Base-by-base conservation (phyloP, 1,284 basidiomycete genomes). In the Pseudozyma pruni region DNA sequence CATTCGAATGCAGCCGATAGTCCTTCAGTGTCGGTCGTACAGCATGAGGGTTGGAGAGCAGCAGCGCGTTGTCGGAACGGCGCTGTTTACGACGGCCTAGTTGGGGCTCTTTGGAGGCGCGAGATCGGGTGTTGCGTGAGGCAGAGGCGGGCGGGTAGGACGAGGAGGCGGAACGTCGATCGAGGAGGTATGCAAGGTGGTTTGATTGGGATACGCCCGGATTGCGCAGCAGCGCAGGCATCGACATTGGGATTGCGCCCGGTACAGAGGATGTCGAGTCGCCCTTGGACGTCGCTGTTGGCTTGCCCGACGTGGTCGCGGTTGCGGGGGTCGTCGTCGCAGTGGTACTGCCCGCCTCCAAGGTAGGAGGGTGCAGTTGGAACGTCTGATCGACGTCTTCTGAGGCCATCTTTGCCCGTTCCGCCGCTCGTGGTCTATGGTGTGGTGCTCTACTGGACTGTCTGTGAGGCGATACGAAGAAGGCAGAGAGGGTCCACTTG, bases 31-130 rank as follows among this genome's bases (percentile, higher is more conserved):
- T 54, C 1, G 77, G 77, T 2, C 75, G 66, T 1, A 61, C 58
- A 0, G 63, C 56, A 34, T 79, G 76, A 2, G 74, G 72, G 38
- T 78, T 76, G 14, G 69, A 71, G 5, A 72, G 57, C 14, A 79
- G 61, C 1, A 63, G 64, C 0, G 66, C 60, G 43, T 74, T 74
- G 33, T 74, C 72, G n/a, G 50, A 53, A 2, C 72, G 57, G 4
- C 67, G 57, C 33, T 67, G 61, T 25, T 74, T 74, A 0, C 68
- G 53, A 20, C 67, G 60, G 1, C 66, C 64, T 3, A 50, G 34
- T 9, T 32, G 39, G 10, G 31, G 43, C 5, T 68, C 47, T 33
- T 53, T 64, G 8, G 7, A 14, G 8, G 1, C 29, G 35, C 1
- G 41, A 27, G 10, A n/a, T n/a, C 48, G 46, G 3, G 44, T 40